Evolutionary conservation across 805 yeast species (phyloP), one percentile per base, ranked within the genome.

Genomic region (Metschnikowia similis): DNA sequence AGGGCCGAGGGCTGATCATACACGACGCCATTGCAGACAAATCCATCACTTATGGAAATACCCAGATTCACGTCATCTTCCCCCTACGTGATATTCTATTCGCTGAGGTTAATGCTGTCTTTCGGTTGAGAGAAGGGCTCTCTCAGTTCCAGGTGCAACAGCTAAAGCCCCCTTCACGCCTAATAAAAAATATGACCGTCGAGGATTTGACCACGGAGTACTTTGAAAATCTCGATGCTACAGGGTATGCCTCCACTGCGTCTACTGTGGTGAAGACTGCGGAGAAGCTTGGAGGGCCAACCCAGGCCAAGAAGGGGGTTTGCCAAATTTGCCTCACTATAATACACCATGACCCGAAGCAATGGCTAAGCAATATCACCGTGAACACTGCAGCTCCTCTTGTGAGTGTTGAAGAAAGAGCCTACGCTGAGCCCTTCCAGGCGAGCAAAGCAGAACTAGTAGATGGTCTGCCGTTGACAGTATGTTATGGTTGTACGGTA

Each of bases 241-340:
- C 72, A 8, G 90, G 83, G 13, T 90, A 90, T 62, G 90, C 96
- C 0, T 88, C 92, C 49, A 87, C 92, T 2, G 90, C 91, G 2
- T 86, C 97, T 0, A 91, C 98, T 0, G 97, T 92, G 17, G 90
- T 90, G 11, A 84, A 88, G 56, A 90, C 96, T 0, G 96, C 94
- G 5, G 84, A 84, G 43, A 90, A 92, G 63, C 67, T 91, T 41
- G 77, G 75, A 1, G 73, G 73, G 7, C 88, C 87, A 0, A 62
- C 51, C 45, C 48, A 36, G 2, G 59, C 49, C 9, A 52, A 60
- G 1, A 57, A 56, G 1, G 61, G 55, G 6, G 46, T 42, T 6
- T 89, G 96, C 65, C 66, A 66, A 11, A 56, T 88, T 0, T 89
- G 96, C 61, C 74, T 76, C 1, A 71, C 66, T 4, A 70, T 66